Base-by-base conservation (phyloP, 176 grass and related monocot species). In the Rhipidocladum racemiflorum region DNA sequence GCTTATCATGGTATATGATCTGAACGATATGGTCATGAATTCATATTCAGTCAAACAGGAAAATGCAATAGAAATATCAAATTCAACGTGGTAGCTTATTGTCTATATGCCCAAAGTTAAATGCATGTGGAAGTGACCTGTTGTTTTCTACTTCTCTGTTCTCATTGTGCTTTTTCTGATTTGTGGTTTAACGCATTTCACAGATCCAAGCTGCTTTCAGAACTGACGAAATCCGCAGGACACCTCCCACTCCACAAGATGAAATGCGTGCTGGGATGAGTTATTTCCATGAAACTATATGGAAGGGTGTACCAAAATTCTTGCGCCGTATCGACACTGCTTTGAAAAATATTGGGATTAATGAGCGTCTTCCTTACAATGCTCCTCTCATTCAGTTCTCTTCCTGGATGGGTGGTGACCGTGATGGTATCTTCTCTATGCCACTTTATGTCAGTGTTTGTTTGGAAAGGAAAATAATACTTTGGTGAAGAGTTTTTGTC, bases 391-490 rank as follows among this genome's bases (percentile, higher is more conserved):
- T 99, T 87, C 96, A 99, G 74, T 99, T 99, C 76, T 95, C 96
- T 45, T 99, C 96, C 72, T 99, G 96, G 96, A 99, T 99, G 92
- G 96, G 96, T 82, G 96, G 96, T 74, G 96, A 99, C 62, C 96
- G 96, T 90, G 96, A 99, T 88, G 96, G 96, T 99, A 99, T 21
- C 20, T 68, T 94, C 28, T 80, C 61, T 82, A 77, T 70, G n/a
- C 72, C 67, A 77, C 27, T 74, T 54, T 70, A 70, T 12, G 48
- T 35, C 38, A 70, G 12, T 89, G 28, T 63, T 70, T 62, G 20
- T 75, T 29, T 69, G 20, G 20, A n/a, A 72, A 62, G 27, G 28
- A 60, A 27, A 64, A 63, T 42, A 53, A 20, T 35, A 32, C 25
- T 61, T 72, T 2, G 10, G 39, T 36, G 62, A 75, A 32, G 35